Conservation (phyloP, 345 rosid species). For the Lepidium africanum region DNA sequence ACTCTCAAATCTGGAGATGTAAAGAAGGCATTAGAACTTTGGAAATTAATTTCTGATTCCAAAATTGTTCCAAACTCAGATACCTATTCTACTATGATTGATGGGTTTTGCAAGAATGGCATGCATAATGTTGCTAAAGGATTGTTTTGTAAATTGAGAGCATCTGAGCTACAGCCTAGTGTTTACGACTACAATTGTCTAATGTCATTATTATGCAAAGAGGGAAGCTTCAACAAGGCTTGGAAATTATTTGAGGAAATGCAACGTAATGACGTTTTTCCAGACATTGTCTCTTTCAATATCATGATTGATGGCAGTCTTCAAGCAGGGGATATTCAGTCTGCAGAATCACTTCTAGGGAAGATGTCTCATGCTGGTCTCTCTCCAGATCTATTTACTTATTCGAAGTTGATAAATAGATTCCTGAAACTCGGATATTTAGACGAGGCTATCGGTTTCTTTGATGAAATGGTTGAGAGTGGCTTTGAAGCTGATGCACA, state of each 20-base stretch:
- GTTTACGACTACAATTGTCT: slow-evolving; percentile 43
- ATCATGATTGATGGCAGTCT: slow-evolving; percentile 55
- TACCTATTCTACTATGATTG: slow-evolving; percentile 44
- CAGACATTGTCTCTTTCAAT: slow-evolving; percentile 44
- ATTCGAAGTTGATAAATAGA: slow-evolving; percentile 48
- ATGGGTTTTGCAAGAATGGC: slow-evolving; percentile 45
- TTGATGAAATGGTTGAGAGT: slow-evolving; percentile 48
- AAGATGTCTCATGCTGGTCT: slow-evolving; percentile 49
- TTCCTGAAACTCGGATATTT: slow-evolving; percentile 45
- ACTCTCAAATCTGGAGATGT: slow-evolving; percentile 40
- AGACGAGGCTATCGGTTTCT: slow-evolving; percentile 43
- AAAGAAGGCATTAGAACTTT: slow-evolving; percentile 44
- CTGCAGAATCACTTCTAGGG: slow-evolving; percentile 39
- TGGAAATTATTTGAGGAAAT: slow-evolving; percentile 50
- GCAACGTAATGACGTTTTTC: slow-evolving; percentile 25
- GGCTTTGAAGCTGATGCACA: slow-evolving; percentile 43
- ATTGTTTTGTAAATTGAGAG: slow-evolving; percentile 42
- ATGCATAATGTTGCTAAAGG: slow-evolving; percentile 60
- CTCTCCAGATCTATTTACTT: slow-evolving; percentile 47
- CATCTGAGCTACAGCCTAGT: slow-evolving; percentile 28
- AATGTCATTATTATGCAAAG: slow-evolving; percentile 53
- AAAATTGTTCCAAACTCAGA: slow-evolving; percentile 39
- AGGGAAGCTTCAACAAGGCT: slow-evolving; percentile 58
- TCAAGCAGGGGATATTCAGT: slow-evolving; percentile 40
- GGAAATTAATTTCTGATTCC: slow-evolving; percentile 42